Evolutionary conservation across 345 rosid species (phyloP).

Genomic region (Rhodomyrtus tomentosa): DNA sequence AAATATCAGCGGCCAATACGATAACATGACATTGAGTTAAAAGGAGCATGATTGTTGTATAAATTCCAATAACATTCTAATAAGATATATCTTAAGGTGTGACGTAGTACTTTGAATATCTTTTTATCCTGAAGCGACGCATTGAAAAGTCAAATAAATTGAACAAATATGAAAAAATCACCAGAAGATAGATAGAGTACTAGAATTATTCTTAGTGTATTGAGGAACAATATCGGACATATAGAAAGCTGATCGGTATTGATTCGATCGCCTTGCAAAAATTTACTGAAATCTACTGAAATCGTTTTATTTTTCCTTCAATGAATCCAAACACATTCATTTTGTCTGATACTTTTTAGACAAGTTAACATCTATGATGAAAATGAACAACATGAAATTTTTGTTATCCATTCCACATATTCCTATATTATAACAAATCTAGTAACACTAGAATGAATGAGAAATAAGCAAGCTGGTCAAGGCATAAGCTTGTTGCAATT

Average conservation of each 20-base stretch:
- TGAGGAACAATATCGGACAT: neutral
- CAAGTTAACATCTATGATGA: neutral
- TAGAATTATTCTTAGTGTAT: neutral
- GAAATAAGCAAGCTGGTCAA: neutral
- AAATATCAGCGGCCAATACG: neutral
- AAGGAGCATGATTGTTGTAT: neutral
- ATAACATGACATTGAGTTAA: neutral
- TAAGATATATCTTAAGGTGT: neutral
- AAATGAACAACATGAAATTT: neutral
- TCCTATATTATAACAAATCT: neutral
- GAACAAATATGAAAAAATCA: neutral
- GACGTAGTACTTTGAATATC: neutral
- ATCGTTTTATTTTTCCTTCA: neutral
- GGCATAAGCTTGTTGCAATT: neutral
- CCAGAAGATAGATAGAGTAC: neutral
- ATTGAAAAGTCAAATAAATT: neutral
- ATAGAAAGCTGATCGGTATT: neutral
- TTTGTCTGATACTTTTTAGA: neutral
- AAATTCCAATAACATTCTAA: neutral
- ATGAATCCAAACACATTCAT: neutral
- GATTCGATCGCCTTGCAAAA: neutral
- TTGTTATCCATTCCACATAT: neutral
- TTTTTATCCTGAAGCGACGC: neutral
- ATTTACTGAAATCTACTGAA: neutral
- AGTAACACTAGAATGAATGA: neutral